Evolutionary conservation across 2,329 filamentous ascomycete species (phyloP).

Genomic region (Fusarium verrucosum): DNA sequence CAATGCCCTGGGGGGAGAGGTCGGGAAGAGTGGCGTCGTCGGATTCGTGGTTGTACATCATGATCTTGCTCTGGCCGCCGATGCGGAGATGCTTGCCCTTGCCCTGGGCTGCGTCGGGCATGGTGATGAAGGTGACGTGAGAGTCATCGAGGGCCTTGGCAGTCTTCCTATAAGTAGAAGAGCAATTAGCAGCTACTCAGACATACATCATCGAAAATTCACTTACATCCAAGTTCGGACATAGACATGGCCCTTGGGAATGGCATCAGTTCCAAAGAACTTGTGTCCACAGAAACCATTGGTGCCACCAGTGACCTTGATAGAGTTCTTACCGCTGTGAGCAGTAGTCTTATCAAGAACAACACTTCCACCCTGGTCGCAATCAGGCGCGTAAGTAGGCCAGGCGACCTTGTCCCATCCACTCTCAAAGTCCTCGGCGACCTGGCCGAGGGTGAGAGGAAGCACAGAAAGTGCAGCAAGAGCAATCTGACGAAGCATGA

Average conservation of each 20-base stretch:
- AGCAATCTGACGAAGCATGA: constrained; percentile 52
- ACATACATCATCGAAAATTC: not conserved
- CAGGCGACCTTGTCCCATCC: constrained; percentile 67
- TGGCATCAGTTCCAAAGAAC: constrained; percentile 66
- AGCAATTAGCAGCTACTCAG: not conserved
- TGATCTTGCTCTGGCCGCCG: constrained; percentile 66
- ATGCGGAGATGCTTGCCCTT: constrained; percentile 68
- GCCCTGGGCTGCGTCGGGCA: constrained; percentile 66
- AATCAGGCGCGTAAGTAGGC: constrained; percentile 68
- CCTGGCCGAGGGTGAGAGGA: constrained; percentile 60
- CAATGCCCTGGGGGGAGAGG: constrained; percentile 67
- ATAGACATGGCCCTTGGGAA: constrained; percentile 66
- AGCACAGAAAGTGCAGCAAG: constrained; percentile 57
- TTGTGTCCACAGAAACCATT: constrained; percentile 67
- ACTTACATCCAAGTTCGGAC: constrained; percentile 66
- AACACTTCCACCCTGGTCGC: constrained; percentile 67
- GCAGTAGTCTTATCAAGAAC: constrained; percentile 65
- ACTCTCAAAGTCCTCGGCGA: constrained; percentile 65
- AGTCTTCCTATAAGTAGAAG: constrained; percentile 57
- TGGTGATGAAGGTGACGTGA: constrained; percentile 71
- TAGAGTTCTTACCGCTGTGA: constrained; percentile 65
- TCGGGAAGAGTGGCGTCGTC: constrained; percentile 71
- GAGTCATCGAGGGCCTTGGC: constrained; percentile 65
- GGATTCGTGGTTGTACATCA: constrained; percentile 72
- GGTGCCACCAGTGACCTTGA: constrained; percentile 59